Conservation (phyloP, 1,284 basidiomycete species). For the Malassezia yamatoensis region DNA sequence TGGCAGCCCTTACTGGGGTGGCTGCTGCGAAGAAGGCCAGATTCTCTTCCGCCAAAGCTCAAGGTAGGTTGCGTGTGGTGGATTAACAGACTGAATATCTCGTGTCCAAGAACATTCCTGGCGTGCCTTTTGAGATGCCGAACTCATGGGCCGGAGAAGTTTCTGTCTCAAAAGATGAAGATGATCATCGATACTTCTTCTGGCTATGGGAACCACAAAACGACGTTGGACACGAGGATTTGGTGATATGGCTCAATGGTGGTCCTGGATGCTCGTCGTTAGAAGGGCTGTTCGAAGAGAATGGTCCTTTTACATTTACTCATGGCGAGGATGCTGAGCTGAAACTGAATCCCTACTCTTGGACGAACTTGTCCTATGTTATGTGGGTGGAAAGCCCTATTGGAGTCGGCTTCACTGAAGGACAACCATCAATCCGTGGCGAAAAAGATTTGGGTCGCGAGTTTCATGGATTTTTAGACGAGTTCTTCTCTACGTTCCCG, state of each 20-base stretch:
- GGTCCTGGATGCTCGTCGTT: constrained; percentile 61
- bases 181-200: constrained; percentile 57
- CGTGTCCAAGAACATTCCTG: constrained; percentile 20
- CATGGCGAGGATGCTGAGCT: constrained; percentile 54
- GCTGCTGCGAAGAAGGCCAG: too few relatives aligned
- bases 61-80: too few relatives aligned
- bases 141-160: constrained; percentile 33
- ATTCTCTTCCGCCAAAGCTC: too few relatives aligned
- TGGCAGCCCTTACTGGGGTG: too few relatives aligned
- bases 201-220: constrained; percentile 75
- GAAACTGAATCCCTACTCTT: constrained; percentile 61
- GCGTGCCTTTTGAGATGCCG: constrained; percentile 26
- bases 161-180: constrained; percentile 20
- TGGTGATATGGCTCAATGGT: constrained; percentile 60
- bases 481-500: constrained; percentile 30
- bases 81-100: not conserved
- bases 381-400: constrained; percentile 74
- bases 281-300: constrained; percentile 68
- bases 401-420: constrained; percentile 69
- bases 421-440: constrained; percentile 56
- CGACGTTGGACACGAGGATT: constrained; percentile 60
- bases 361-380: constrained; percentile 64
- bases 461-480: constrained; percentile 42
- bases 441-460: constrained; percentile 46
- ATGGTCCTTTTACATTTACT: constrained; percentile 63